Percentiles rank a stretch among this genome's conserved stretches.
Conservation (phyloP, 768 basidiomycete genomes). For the Cystobasidium onofrii region DNA sequence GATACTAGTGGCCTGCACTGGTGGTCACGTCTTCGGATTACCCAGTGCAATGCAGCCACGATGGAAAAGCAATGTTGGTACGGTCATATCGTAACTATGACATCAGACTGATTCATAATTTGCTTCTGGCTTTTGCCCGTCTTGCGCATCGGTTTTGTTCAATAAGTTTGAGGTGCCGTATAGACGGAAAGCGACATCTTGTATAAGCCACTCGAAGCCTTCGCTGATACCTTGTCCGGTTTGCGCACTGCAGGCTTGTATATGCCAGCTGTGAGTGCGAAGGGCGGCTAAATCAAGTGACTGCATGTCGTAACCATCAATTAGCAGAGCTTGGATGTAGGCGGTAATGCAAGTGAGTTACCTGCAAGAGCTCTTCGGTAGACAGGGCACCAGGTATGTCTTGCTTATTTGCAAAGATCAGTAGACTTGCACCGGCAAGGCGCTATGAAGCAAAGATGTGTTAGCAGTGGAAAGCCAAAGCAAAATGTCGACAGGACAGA, state of each 20-base stretch:
- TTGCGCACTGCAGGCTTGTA: conserved; percentile 83
- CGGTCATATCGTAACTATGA: no score
- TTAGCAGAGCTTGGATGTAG: conserved; percentile 20
- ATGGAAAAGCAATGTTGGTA: no score
- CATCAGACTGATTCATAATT: no score
- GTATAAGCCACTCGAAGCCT: conserved; percentile 86
- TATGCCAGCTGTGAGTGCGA: conserved; percentile 79
- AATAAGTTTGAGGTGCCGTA: conserved; percentile 50
- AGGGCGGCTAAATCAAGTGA: conserved; percentile 71
- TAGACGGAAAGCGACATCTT: conserved; percentile 73
- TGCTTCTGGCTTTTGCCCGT: neutral
- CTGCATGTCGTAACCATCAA: conserved; percentile 47
- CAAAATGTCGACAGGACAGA: neutral
- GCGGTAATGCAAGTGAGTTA: neutral
- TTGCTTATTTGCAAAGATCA: conserved; percentile 97
- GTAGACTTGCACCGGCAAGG: conserved; percentile 73
- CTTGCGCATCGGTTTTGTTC: neutral
- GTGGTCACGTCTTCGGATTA: no score
- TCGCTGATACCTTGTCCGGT: conserved; percentile 74
- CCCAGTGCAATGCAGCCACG: no score
- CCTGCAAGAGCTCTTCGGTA: conserved; percentile 45
- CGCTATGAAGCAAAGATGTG: conserved; percentile 63
- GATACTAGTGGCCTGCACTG: no score
- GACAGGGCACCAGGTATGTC: conserved; percentile 83
- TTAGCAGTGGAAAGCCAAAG: no score